Evolutionary conservation across 2,329 filamentous ascomycete genomes (phyloP), one percentile per base, ranked within the genome.

Genomic region (Clarireedia paspali): DNA sequence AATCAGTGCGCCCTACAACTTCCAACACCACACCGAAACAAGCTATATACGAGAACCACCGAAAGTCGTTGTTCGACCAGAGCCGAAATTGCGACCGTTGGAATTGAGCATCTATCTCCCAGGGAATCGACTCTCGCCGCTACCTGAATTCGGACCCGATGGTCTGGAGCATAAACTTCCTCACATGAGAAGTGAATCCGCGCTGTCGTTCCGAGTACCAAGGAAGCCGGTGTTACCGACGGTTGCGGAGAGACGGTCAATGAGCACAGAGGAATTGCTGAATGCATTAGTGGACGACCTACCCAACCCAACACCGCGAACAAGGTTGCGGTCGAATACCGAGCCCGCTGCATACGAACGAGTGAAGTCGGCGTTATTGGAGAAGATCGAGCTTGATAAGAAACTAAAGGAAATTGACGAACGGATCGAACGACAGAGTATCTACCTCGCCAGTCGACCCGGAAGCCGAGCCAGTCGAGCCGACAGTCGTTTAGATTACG

Each of bases 371-470:
- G 65, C 65, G 46, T 47, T 70, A 7, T 62, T 68, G 39, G 68
- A 70, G 55, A 67, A 63, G 71, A 70, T 80, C 53, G 82, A 85
- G 64, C 73, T 81, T 59, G 83, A 86, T 55, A 72, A 71, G 55
- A 68, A 83, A 45, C 75, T 85, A 67, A 76, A 75, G 56, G 75
- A 82, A 61, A 83, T 85, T 53, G 79, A 85, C 52, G 75, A 79
- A 50, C 72, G 81, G 23, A 76, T 83, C 24, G 67, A 69, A 40
- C 76, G 80, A 57, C 80, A 82, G 69, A 85, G 79, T 67, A 47
- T 52, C 10, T 84, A 81, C 60, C 61, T 74, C 17, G 65, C 58
- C 24, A 67, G 66, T 48, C 62, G 67, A 17, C 66, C 67, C 3
- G 62, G 58, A 20, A 68, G 65, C 51, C 63, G 62, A 44, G 62